These are phyloP conservation scores for Pichia sp. DNA, from an alignment of 1,139 yeast genomes.

Conservation along the genomic window DNA sequence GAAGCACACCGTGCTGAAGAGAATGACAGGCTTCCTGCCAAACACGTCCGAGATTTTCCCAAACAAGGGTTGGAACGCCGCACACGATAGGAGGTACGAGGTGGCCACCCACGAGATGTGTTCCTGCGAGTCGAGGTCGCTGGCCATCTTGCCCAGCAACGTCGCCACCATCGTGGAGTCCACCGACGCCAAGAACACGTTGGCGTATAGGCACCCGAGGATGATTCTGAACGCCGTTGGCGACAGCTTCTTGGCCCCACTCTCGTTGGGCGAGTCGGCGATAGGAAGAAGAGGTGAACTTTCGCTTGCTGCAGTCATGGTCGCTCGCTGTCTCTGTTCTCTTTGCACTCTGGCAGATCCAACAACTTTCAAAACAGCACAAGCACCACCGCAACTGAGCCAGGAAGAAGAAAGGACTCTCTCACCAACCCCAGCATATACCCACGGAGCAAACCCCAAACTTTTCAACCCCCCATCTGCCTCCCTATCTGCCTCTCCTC, in stretches of 20 bases:
- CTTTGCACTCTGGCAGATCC: no score
- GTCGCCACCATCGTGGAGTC: constrained; percentile 69
- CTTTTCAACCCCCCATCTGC: not conserved
- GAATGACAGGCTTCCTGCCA: constrained; percentile 40
- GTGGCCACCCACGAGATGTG: constrained; percentile 40
- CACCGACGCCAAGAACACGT: constrained; percentile 55
- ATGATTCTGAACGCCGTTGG: constrained; percentile 15
- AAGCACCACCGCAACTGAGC: no score
- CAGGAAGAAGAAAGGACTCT: not conserved
- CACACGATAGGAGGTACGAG: constrained; percentile 46
- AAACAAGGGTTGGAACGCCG: constrained; percentile 62
- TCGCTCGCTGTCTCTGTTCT: not conserved
- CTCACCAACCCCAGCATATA: no score
- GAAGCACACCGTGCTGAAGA: constrained; percentile 52
- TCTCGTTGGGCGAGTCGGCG: not conserved
- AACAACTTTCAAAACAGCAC: no score
- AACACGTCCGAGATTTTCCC: constrained; percentile 73
- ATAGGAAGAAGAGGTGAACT: constrained; percentile 13
- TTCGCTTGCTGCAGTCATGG: constrained; percentile 10
- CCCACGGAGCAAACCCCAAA: not conserved
- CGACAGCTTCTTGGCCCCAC: not conserved
- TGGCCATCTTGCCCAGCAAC: constrained; percentile 36
- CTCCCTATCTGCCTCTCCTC: not conserved
- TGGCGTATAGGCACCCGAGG: constrained; percentile 22
- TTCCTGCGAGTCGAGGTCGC: constrained; percentile 31